Percentiles rank a stretch among this genome's conserved stretches.
Conservation (phyloP, 768 basidiomycete genomes). For the Saitozyma sp. region DNA sequence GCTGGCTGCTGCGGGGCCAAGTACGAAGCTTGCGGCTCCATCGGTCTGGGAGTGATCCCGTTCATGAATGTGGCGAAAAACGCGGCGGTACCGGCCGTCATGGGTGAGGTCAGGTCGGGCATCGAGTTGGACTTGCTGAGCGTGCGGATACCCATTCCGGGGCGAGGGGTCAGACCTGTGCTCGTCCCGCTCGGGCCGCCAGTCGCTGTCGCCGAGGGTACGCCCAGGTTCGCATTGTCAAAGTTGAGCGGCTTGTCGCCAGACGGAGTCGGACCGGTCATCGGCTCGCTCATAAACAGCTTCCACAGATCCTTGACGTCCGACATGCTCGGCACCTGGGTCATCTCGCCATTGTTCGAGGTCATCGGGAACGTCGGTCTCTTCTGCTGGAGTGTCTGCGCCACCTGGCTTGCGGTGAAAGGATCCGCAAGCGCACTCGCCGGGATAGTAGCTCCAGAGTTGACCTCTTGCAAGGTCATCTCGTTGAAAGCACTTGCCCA, state of each 20-base stretch:
- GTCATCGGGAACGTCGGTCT: conserved; percentile 25
- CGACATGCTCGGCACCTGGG: conserved; percentile 30
- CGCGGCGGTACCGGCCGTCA: conserved; percentile 13
- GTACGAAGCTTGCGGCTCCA: conserved; percentile 18
- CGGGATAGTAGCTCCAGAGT: conserved; percentile 1
- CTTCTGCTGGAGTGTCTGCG: conserved; percentile 6
- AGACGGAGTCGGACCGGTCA: conserved; percentile 27
- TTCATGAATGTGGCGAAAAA: conserved; percentile 19
- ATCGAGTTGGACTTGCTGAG: conserved; percentile 46
- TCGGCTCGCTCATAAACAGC: conserved; percentile 44
- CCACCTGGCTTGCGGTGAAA: conserved; percentile 17
- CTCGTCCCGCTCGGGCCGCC: neutral
- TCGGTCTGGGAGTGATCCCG: conserved; percentile 23
- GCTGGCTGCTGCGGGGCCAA: conserved; percentile 12
- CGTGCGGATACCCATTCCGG: conserved; percentile 29
- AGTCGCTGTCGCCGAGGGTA: neutral
- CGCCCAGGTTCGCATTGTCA: neutral
- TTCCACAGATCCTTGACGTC: conserved; percentile 50
- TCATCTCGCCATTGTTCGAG: neutral
- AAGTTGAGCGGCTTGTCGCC: conserved; percentile 8
- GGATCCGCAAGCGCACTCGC: conserved; percentile 9
- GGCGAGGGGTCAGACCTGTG: conserved; percentile 26
- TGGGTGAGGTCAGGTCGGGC: conserved; percentile 43
- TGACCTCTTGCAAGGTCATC: conserved; percentile 40
- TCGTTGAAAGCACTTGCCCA: conserved; percentile 45